Evolutionary conservation across 2,329 filamentous ascomycete genomes (phyloP).

Genomic region (Zymoseptoria brevis): DNA sequence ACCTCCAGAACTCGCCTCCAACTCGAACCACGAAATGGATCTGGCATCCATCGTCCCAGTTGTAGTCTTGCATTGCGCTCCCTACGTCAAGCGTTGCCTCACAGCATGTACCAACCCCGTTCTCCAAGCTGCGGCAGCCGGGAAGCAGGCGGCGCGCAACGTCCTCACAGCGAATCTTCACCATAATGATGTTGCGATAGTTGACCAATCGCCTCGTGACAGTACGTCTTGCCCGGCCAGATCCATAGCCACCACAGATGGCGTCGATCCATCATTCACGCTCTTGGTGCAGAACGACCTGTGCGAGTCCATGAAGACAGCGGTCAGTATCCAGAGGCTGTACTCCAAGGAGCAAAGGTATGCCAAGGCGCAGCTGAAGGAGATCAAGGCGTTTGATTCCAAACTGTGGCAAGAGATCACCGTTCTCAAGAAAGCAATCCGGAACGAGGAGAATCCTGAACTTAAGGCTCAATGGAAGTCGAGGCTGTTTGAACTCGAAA

Average conservation of each 20-base stretch:
- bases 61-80: too few species aligned
- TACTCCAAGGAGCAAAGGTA: background rate
- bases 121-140: too few species aligned
- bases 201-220: conserved; percentile 1
- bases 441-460: background rate
- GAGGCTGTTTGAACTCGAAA: too few species aligned
- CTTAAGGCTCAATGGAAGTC: too few species aligned
- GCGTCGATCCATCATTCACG: background rate
- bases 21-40: too few species aligned
- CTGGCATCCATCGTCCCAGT: too few species aligned
- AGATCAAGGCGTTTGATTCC: conserved; percentile 1
- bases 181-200: background rate
- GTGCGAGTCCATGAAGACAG: background rate
- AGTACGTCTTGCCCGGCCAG: conserved; percentile 2
- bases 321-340: background rate
- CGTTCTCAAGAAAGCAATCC: conserved; percentile 1
- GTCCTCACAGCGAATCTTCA: too few species aligned
- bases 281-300: conserved; percentile 2
- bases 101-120: too few species aligned
- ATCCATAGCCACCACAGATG: background rate
- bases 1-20: too few species aligned
- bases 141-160: too few species aligned
- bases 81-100: too few species aligned
- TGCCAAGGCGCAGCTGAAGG: background rate
- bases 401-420: conserved; percentile 2